Evolutionary conservation across 2,329 filamentous ascomycete genomes (phyloP).

Genomic region (Colletotrichum endophyticum): DNA sequence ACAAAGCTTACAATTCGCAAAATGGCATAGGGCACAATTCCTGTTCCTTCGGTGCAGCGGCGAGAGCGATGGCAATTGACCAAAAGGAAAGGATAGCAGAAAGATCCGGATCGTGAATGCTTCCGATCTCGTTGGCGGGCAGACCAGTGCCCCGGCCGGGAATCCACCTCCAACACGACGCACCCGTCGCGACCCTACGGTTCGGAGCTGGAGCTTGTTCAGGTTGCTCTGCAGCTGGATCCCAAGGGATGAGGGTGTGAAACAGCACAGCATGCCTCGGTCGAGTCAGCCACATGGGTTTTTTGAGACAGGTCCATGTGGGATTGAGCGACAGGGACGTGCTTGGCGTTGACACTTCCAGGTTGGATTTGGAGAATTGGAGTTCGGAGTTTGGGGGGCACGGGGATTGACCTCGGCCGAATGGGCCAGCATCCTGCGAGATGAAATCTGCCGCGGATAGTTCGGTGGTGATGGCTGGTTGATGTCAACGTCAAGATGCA

Average conservation of each 20-base stretch:
- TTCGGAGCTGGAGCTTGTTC: not conserved
- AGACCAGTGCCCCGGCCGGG: not conserved
- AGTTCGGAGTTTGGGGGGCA: not conserved
- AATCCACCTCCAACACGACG: not conserved
- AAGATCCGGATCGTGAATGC: not conserved
- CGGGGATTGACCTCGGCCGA: not conserved
- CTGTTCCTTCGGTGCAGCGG: not conserved
- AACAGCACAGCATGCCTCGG: not conserved
- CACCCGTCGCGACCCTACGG: not conserved
- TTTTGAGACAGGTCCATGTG: constrained; percentile 4
- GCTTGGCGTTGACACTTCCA: not conserved
- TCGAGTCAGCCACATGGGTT: not conserved
- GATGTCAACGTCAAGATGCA: not conserved
- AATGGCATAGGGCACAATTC: not conserved
- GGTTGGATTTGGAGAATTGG: not conserved
- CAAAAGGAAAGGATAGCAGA: not conserved
- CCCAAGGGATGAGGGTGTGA: not conserved
- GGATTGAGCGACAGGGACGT: not conserved
- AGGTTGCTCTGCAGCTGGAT: not conserved
- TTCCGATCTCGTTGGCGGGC: not conserved
- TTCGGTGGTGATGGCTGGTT: not conserved
- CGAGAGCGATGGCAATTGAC: not conserved
- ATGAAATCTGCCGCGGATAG: not conserved
- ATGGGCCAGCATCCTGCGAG: not conserved
- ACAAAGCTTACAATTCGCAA: not conserved